Evolutionary conservation across 2,329 filamentous ascomycete genomes (phyloP), one percentile per base, ranked within the genome.

Genomic region (Diaporthe eres): DNA sequence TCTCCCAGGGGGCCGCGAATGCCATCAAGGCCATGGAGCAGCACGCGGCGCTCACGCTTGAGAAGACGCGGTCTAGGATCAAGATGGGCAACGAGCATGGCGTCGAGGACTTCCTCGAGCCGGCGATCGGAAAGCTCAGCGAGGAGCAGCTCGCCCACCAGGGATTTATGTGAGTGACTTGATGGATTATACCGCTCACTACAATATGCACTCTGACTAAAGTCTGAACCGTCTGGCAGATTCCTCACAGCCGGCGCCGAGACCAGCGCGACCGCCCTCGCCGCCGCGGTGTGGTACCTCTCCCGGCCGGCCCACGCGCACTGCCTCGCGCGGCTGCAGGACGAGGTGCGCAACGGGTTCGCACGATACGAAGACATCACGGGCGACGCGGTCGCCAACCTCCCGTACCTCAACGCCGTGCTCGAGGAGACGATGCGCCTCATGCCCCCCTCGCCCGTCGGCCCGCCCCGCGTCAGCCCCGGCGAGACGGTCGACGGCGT

Each of bases 391-490:
- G 71, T 47, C 17, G 34, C 71, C 4, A 47, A 42, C 13, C 47
- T 73, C 0, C 71, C 71, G 4, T 73, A 73, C n/a, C 71, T 73
- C 34, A 55, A 73, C 47, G 71, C 71, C 44, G 71, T 73, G 44
- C 71, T 73, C 28, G 71, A 73, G 34, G 71, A 73, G 71, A 73
- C 71, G 34, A 67, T 73, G 71, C 71, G 71, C 22, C 19, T 73
- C 44, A 57, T 67, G 44, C 71, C 71, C 3, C 71, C 71, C 6
- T 61, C 42, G 34, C 31, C 81, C 1, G 57, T 81, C 9, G 81
- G 82, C 2, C 77, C 79, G 12, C 80, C 82, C 1, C 79, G 82
- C 17, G 72, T 80, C 22, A 80, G 78, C 25, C 82, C 81, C 5
- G 79, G 79, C 39, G 80, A 80, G 37, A 71, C 60, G 49, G 78